Conservation (phyloP, 2,329 filamentous ascomycete species). For the Diaporthe humulicola region DNA sequence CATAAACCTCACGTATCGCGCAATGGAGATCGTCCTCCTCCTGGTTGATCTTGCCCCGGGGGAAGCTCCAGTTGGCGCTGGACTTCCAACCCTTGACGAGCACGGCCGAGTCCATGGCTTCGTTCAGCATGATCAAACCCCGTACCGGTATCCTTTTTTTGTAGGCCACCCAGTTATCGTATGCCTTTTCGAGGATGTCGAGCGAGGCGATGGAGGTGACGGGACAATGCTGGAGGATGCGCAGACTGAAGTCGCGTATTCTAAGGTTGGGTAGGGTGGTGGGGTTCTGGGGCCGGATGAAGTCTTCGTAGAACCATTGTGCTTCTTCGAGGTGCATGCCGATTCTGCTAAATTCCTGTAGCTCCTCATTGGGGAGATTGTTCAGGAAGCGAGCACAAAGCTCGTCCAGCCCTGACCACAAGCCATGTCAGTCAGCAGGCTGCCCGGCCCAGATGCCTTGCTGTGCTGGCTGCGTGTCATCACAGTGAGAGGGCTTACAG, state of each 20-base stretch:
- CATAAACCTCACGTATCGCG: constrained; percentile 92
- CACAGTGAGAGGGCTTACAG: constrained; percentile 32
- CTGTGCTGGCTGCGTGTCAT: constrained; percentile 26
- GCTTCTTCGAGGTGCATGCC: constrained; percentile 99
- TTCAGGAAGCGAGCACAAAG: constrained; percentile 98
- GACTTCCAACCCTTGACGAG: constrained; percentile 99
- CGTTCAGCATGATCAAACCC: constrained; percentile 92
- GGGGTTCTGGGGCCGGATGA: constrained; percentile 91
- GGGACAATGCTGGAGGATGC: constrained; percentile 95
- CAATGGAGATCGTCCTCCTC: constrained; percentile 95
- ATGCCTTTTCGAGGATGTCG: constrained; percentile 84
- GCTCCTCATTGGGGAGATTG: constrained; percentile 92
- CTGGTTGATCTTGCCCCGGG: constrained; percentile 97
- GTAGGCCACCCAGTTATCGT: constrained; percentile 92
- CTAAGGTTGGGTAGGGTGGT: constrained; percentile 84
- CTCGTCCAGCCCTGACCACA: constrained; percentile 86
- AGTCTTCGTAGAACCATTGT: constrained; percentile 99
- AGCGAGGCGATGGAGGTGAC: constrained; percentile 85
- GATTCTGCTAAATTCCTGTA: constrained; percentile 90
- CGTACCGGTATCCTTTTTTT: constrained; percentile 95
- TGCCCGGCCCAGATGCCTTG: neutral
- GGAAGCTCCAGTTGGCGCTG: constrained; percentile 95
- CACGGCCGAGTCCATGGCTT: constrained; percentile 93
- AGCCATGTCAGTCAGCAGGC: constrained; percentile 41
- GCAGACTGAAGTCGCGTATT: constrained; percentile 86